phyloP scores from a whole-genome alignment of 2,329 filamentous ascomycete genomes.

The Hymenoscyphus salicellus region DNA sequence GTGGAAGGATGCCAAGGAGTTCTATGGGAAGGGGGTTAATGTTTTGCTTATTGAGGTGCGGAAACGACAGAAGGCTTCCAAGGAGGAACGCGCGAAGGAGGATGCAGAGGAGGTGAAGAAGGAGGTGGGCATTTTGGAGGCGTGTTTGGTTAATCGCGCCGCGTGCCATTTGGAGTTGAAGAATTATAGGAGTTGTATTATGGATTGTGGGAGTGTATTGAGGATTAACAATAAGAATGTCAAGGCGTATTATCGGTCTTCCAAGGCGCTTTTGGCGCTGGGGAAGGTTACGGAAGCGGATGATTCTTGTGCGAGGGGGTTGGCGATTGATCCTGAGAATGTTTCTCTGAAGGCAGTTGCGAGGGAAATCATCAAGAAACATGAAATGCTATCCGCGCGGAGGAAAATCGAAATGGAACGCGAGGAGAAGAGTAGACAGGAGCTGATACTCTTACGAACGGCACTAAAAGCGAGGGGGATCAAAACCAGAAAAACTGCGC shows the following conservation, averaged over 20 bases:
- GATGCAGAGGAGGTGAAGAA: slow-evolving; percentile 44
- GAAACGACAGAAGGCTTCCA: slow-evolving; percentile 44
- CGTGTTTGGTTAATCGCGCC: slow-evolving; percentile 80
- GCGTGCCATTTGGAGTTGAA: slow-evolving; percentile 83
- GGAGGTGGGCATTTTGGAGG: slow-evolving; percentile 66
- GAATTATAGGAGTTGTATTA: slow-evolving; percentile 83
- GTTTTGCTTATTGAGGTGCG: slow-evolving; percentile 65
- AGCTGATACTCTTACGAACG: slow-evolving; percentile 60
- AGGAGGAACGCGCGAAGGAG: slow-evolving; percentile 42
- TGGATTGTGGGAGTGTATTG: slow-evolving; percentile 78
- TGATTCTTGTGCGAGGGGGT: slow-evolving; percentile 71
- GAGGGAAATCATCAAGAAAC: slow-evolving; percentile 60
- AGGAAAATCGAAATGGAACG: slow-evolving; percentile 56
- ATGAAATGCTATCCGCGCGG: slow-evolving; percentile 53
- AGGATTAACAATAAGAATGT: slow-evolving; percentile 75
- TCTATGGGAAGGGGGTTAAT: slow-evolving; percentile 81
- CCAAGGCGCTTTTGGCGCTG: slow-evolving; percentile 72
- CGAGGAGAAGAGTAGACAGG: slow-evolving; percentile 51
- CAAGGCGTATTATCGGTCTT: slow-evolving; percentile 88
- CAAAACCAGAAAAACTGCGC: slow-evolving; percentile 59
- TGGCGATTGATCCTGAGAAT: slow-evolving; percentile 70
- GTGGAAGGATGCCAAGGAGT: slow-evolving; percentile 83
- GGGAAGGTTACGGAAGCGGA: slow-evolving; percentile 76
- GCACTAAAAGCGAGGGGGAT: slow-evolving; percentile 71
- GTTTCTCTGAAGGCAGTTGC: slow-evolving; percentile 60